These are phyloP conservation scores for Pseudoturritis turrita DNA, from an alignment of 345 rosid genomes.

Conservation along the genomic window DNA sequence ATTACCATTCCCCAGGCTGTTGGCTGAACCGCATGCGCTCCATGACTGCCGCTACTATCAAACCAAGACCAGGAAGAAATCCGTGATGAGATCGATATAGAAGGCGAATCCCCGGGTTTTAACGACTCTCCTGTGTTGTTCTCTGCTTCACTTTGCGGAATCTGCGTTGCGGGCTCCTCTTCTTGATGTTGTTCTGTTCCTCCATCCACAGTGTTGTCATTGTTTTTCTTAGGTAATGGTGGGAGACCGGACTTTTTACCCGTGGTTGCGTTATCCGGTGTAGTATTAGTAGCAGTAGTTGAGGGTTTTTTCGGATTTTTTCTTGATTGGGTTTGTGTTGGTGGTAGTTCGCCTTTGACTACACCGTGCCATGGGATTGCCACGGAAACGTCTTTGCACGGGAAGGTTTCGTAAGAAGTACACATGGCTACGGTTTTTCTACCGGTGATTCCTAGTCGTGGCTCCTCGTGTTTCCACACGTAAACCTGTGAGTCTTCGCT, in stretches of 20 bases:
- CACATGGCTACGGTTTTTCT: constrained; percentile 42
- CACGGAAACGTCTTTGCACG: constrained; percentile 78
- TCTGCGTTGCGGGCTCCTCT: constrained; percentile 39
- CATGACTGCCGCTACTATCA: constrained; percentile 47
- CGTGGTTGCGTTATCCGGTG: constrained; percentile 38
- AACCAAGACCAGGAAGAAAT: constrained; percentile 64
- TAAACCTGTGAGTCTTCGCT: constrained; percentile 91
- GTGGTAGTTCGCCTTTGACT: constrained; percentile 66
- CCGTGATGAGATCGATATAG: constrained; percentile 41
- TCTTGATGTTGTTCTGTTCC: constrained; percentile 26
- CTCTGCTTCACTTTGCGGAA: constrained; percentile 39
- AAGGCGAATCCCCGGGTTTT: constrained; percentile 28
- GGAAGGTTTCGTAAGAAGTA: constrained; percentile 60
- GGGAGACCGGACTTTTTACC: constrained; percentile 50
- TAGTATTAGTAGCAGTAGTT: constrained; percentile 42
- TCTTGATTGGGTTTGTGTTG: constrained; percentile 38
- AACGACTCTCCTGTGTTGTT: constrained; percentile 25
- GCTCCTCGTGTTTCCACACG: constrained; percentile 67
- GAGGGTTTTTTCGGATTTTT: constrained; percentile 40
- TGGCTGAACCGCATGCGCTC: constrained; percentile 37
- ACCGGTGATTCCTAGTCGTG: constrained; percentile 31
- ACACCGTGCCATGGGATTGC: constrained; percentile 83
- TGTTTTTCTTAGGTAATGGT: constrained; percentile 79
- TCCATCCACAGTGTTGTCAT: constrained; percentile 34
- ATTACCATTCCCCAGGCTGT: constrained; percentile 97